Evolutionary conservation across 768 basidiomycete genomes (phyloP), one percentile per base, ranked within the genome.

Genomic region (Amanita jacksonii): DNA sequence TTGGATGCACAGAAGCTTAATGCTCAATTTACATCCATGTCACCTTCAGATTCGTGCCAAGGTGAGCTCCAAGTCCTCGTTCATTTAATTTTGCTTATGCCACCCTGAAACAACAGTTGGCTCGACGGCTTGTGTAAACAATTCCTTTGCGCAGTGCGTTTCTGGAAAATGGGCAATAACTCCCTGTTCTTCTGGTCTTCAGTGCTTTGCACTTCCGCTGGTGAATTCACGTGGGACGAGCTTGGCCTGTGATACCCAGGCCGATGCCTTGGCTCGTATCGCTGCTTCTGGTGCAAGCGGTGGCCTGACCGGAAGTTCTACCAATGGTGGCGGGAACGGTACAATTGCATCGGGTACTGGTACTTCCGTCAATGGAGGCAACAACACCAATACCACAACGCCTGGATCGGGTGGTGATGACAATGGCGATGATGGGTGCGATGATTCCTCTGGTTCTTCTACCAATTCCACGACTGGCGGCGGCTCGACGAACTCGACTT

Each of bases 1-100:
- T 54, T 73, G 15, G 66, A 67, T 31, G 76, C 76, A 8, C 74
- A 73, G 51, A 61, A 66, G 35, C 60, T 72, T 23, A 77, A 77
- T 46, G 53, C 57, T 13, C 57, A 74, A 45, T 81, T 78, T 56
- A 56, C 63, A 23, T 51, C 59, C 2, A 48, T 81, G 45, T 67
- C 62, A 9, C 51, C 59, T 1, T 60, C 56, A 8, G 70, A 76
- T 50, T 31, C 71, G 1, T 83, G 81, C 58, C 58, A 62, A 31
- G 61, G 72, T 73, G 23, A 10, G 19, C 25, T 9, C 20, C 33
- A 52, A 33, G 7, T 12, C 16, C 7, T 22, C 12, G 8, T 30
- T 7, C 22, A 9, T 20, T 6, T 38, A 20, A 27, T 23, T 2
- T 40, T 23, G 10, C 25, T 18, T 45, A 32, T 41, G n/a, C 42